These are phyloP conservation scores for Obelidium mucronatum DNA, from an alignment of 192 early-diverging fungal species.

Conservation along the genomic window DNA sequence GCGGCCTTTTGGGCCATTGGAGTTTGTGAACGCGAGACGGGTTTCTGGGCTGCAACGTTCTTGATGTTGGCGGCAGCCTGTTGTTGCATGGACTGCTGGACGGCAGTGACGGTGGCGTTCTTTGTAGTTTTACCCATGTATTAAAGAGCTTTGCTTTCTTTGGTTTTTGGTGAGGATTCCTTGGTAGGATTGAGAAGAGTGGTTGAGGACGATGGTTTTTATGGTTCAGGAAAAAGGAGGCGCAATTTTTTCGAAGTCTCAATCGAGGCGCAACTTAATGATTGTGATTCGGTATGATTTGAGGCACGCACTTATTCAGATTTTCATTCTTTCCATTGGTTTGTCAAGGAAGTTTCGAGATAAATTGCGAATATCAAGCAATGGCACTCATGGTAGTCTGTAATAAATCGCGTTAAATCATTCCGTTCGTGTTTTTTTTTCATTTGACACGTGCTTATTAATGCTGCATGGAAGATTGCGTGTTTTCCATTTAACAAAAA, in stretches of 20 bases:
- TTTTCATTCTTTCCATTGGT: no score
- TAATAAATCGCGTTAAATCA: no score
- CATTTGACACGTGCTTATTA: no score
- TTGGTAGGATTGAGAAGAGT: neutral
- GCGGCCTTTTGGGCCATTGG: neutral
- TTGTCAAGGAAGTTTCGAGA: no score
- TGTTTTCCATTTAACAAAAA: no score
- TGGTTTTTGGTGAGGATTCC: neutral
- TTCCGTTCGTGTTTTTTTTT: no score
- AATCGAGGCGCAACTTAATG: no score
- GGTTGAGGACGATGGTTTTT: neutral
- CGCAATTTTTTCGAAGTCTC: neutral
- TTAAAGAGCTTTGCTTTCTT: neutral
- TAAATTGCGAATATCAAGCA: no score
- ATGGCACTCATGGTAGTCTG: no score
- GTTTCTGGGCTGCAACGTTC: neutral
- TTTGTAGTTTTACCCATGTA: constrained; percentile 1
- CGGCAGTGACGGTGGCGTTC: constrained; percentile 27
- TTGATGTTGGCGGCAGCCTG: neutral
- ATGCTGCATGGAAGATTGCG: no score
- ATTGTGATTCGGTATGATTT: no score
- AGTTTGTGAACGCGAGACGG: neutral
- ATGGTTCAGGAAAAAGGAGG: neutral
- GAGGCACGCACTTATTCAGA: no score
- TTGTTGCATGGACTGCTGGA: constrained; percentile 9